Evolutionary conservation across 768 basidiomycete genomes (phyloP).

Genomic region (Rhodotorula graminis): DNA sequence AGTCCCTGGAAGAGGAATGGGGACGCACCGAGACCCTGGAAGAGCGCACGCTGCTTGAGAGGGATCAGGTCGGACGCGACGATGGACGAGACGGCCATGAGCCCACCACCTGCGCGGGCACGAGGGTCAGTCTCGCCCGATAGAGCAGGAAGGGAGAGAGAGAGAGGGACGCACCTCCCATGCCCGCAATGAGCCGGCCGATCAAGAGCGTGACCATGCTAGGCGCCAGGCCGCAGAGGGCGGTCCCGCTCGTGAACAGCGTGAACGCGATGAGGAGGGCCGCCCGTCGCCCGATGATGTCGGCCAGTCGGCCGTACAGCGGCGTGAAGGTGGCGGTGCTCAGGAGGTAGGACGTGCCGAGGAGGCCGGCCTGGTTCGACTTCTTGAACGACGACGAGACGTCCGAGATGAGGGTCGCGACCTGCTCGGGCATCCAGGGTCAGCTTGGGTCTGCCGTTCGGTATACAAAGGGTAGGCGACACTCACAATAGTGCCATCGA

Average conservation of each 20-base stretch:
- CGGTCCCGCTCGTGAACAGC: constrained; percentile 80
- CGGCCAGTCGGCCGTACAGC: constrained; percentile 47
- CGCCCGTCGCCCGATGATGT: constrained; percentile 59
- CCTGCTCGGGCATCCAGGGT: neutral
- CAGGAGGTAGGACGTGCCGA: constrained; percentile 61
- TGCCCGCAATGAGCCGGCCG: constrained; percentile 56
- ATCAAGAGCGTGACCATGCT: constrained; percentile 77
- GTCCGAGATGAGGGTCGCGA: constrained; percentile 32
- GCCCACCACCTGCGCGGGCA: constrained; percentile 60
- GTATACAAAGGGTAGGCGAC: neutral
- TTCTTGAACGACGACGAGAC: constrained; percentile 37
- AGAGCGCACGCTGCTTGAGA: constrained; percentile 77
- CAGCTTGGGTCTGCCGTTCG: neutral
- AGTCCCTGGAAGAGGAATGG: neutral
- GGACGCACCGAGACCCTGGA: constrained; percentile 66
- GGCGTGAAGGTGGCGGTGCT: constrained; percentile 43
- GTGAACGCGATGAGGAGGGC: constrained; percentile 78
- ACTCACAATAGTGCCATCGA: constrained; percentile 14
- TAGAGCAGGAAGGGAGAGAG: too few species aligned
- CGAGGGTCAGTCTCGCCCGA: neutral
- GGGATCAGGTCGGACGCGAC: constrained; percentile 84
- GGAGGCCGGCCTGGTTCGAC: constrained; percentile 63
- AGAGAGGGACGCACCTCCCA: constrained; percentile 25
- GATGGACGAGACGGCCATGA: constrained; percentile 50
- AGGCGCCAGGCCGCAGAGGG: constrained; percentile 77